A percentile compares a stretch with the other conserved stretches of the same genome.
Evolutionary conservation across 805 yeast species (phyloP).

Genomic region (Lipomyces oligophaga): DNA sequence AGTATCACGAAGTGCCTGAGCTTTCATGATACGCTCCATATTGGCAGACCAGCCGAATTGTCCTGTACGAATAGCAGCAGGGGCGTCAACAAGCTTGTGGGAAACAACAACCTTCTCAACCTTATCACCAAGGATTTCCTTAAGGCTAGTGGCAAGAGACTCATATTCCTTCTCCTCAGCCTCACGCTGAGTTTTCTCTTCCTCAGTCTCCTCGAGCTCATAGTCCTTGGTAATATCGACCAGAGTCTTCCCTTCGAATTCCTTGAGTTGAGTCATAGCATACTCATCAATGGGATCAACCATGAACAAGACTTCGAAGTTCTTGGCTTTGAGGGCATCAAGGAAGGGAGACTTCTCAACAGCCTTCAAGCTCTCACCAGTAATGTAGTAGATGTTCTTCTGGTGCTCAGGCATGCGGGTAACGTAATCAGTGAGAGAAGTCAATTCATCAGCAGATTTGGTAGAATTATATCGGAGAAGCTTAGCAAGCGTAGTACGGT

Average conservation of each 20-base stretch:
- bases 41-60: conserved; percentile 99
- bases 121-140: conserved; percentile 96
- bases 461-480: conserved; percentile 96
- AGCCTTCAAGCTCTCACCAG: conserved; percentile 97
- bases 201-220: conserved; percentile 92
- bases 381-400: conserved; percentile 98
- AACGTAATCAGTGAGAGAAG: conserved; percentile 94
- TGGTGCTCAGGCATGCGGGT: conserved; percentile 99
- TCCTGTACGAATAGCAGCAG: conserved; percentile 99
- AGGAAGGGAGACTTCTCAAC: conserved; percentile 99
- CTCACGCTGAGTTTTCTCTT: conserved; percentile 94
- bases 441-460: conserved; percentile 87
- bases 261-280: conserved; percentile 98
- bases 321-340: conserved; percentile 97
- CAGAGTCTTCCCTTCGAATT: conserved; percentile 97
- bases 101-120: conserved; percentile 99
- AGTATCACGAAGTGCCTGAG: conserved; percentile 98
- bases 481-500: conserved; percentile 94
- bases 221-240: conserved; percentile 99
- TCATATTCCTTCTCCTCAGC: conserved; percentile 87
- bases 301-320: conserved; percentile 95
- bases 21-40: conserved; percentile 99
- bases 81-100: conserved; percentile 94
- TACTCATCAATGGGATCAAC: conserved; percentile 99
- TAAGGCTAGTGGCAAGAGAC: conserved; percentile 89